Base-by-base conservation (phyloP, 768 basidiomycete genomes). In the Termitomyces sp. region DNA sequence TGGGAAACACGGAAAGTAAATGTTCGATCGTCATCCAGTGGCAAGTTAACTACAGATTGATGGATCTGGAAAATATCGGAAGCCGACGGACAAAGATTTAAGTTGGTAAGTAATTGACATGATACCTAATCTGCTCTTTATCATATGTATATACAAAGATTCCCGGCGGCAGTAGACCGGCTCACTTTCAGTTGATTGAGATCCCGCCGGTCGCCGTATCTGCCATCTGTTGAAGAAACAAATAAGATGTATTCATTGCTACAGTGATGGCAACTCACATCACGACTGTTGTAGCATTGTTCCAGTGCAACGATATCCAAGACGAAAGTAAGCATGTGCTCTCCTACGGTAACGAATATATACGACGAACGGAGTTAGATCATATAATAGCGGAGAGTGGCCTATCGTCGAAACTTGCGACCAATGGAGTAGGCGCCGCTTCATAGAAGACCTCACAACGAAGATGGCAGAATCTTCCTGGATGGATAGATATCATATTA, bases 121-220 rank as follows among this genome's bases (percentile, higher is more conserved):
- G 43, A 44, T 24, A 24, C 45, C 14, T 45, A 16, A 14, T 45
- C 44, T 46, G 26, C 8, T 18, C 16, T 28, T 7, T 6, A 18
- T n/a, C n/a, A n/a, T n/a, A 8, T 22, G 13, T 14, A 40, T 52
- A 13, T 35, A 36, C 24, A 52, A 14, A 18, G 33, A 18, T 51
- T 46, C 30, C 55, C 52, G 58, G 55, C 58, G 58, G 61, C 55
- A 51, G 30, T 24, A 14, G 18, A 33, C 24, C 55, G 45, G 55
- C 35, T 36, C 51, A 45, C 33, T 20, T 46, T 45, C 54, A 53
- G 26, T 4, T 26, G 26, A 26, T 26, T 26, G 26, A 26, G 44
- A 48, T 30, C 51, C 58, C 61, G 61, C 52, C 54, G 60, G 60
- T 38, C 46, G 44, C 59, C 51, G 55, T 33, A 47, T 26, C 41